Evolutionary conservation across 192 early-diverging fungal genomes (phyloP), one percentile per base, ranked within the genome.

Genomic region (Coemansia furcata): DNA sequence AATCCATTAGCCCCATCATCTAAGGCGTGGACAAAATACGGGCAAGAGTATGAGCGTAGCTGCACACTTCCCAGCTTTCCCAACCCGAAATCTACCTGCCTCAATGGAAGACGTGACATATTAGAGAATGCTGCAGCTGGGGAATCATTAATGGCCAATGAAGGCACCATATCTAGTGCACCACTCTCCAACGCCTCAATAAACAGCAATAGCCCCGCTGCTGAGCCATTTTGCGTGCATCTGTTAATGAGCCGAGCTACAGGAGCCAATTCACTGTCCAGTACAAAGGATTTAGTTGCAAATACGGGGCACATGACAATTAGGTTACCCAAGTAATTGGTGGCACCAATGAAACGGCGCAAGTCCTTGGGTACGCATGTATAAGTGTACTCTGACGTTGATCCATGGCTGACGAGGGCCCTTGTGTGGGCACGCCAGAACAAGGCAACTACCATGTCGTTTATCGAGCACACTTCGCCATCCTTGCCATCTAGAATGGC

Each of bases 351-450:
- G 0, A 5, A 32, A 1, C 1, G 3, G 12, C 76, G 63, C 71
- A 78, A 42, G 43, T 78, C 76, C 7, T 66, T 52, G 6, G 76
- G 76, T 4, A 66, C 63, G 23, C 76, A 67, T 0, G 59, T 19
- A 36, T 78, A 73, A 1, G 71, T 59, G 11, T 37, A 63, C 17
- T 40, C 8, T 1, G 55, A 29, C 1, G 14, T 26, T 2, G 76
- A 68, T 23, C 76, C 71, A 3, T 62, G 70, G 0, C 17, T 11
- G 7, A 43, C 32, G 1, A 78, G 38, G 3, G 46, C 44, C 4
- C 76, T 64, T 0, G 70, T 59, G 63, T 71, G 73, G 4, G 71
- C 35, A 38, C 76, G 76, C 76, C 76, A 78, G 5, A 78, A n/a
- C 44, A 73, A 23, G 7, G 76, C 70, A 60, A 73, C 47, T 21